Base-by-base conservation (phyloP, 164 flowering plant species). In the Warburgia ugandensis region DNA sequence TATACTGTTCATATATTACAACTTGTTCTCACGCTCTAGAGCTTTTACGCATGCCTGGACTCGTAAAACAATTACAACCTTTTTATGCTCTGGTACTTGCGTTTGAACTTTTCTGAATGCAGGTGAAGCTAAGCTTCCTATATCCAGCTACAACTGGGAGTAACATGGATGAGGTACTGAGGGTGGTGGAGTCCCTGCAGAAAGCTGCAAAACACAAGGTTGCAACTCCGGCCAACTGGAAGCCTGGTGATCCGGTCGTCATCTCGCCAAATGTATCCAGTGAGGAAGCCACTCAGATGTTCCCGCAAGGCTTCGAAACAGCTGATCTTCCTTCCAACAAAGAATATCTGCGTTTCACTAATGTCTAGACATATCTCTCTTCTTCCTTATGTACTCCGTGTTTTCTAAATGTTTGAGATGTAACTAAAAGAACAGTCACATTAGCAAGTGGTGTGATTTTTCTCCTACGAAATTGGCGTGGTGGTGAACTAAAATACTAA, bases 171-270 rank as follows among this genome's bases (percentile, higher is more conserved):
- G 96, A 91, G 50, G 83, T 83, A 54, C n/a, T 84, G 62, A 77
- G 97, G 71, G 92, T 58, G 14, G 1, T 87, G 59, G 92, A 87
- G 1, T 81, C 97, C 1, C 73, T 84, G 20, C 80, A 71, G 70
- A 71, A 48, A 61, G 82, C 84, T 0, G 36, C 76, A 0, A 73
- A 78, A 68, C 68, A 80, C 72, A 87, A 77, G 68, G 56, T 84
- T 0, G 92, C 96, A 0, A 91, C 94, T 1, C 91, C 92, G 0
- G 89, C 57, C 2, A 77, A 90, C 69, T 90, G 91, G 96, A 84
- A 82, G 49, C 77, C 64, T 0, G 94, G 92, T 0, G 89, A 86
- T 0, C 61, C 64, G 1, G 89, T 83, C 3, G 86, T 84, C 45
- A 84, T 90, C 5, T 68, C 86, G 1, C 94, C 96, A 0, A 55